Evolutionary conservation across 2,329 filamentous ascomycete species (phyloP).

Genomic region (Falciphora oryzae): DNA sequence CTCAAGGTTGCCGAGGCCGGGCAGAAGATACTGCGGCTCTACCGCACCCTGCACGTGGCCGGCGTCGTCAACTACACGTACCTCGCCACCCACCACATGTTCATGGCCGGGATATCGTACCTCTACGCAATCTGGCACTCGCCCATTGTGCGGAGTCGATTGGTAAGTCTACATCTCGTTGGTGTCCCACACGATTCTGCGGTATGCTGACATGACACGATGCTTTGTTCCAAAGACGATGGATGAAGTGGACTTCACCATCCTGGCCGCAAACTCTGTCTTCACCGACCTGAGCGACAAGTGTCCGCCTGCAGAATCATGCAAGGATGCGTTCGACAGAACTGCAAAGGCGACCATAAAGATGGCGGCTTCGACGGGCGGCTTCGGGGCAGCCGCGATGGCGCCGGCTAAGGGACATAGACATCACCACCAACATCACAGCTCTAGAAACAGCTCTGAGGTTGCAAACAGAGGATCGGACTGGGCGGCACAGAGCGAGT

Average conservation of each 20-base stretch:
- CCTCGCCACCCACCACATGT: slow-evolving; percentile 89
- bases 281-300: slow-evolving; percentile 89
- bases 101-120: slow-evolving; percentile 96
- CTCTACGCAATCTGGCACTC: slow-evolving; percentile 98
- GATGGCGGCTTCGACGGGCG: slow-evolving; percentile 85
- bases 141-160: slow-evolving; percentile 72
- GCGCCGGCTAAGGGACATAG: not conserved
- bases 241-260: slow-evolving; percentile 97
- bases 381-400: slow-evolving; percentile 52
- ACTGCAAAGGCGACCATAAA: slow-evolving; percentile 94
- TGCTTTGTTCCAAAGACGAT: slow-evolving; percentile 50
- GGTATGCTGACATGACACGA: slow-evolving; percentile 20
- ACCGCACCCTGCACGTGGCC: slow-evolving; percentile 80
- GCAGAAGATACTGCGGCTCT: slow-evolving; percentile 85
- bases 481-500: not conserved
- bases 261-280: slow-evolving; percentile 87
- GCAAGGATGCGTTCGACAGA: slow-evolving; percentile 87
- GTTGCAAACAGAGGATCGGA: not conserved
- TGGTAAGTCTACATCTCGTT: slow-evolving; percentile 52
- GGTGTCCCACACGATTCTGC: not conserved
- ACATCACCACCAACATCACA: not conserved
- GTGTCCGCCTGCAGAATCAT: slow-evolving; percentile 90
- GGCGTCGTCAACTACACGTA: slow-evolving; percentile 95
- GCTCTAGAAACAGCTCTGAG: slow-evolving; percentile 20
- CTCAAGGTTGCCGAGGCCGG: slow-evolving; percentile 93